Conservation (phyloP, 2,329 filamentous ascomycete genomes). For the Dryadomyces quercivorus region DNA sequence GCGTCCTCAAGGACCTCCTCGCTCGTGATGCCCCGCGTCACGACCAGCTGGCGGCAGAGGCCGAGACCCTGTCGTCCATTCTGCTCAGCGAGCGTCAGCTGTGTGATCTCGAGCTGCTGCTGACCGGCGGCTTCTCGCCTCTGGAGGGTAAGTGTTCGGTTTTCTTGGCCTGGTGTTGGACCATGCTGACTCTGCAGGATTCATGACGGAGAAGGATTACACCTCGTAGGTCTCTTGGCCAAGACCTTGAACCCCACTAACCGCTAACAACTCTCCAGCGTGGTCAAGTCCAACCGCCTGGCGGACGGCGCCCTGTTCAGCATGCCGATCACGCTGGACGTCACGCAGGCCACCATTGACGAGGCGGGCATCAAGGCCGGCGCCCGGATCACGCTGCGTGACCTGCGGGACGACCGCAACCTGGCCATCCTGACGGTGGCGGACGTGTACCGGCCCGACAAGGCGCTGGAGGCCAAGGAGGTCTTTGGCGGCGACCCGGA, state of each 20-base stretch:
- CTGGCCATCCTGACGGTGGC: slow-evolving; percentile 91
- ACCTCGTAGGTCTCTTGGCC: slow-evolving; percentile 76
- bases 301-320: slow-evolving; percentile 82
- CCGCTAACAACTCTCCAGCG: slow-evolving; percentile 41
- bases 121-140: slow-evolving; percentile 95
- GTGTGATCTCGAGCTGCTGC: slow-evolving; percentile 92
- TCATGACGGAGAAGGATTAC: slow-evolving; percentile 97
- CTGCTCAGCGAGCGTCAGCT: slow-evolving; percentile 86
- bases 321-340: slow-evolving; percentile 93
- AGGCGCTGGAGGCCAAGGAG: slow-evolving; percentile 77
- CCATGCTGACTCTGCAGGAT: slow-evolving; percentile 45
- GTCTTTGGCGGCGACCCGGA: slow-evolving; percentile 89
- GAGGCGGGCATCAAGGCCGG: slow-evolving; percentile 66
- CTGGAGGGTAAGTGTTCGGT: slow-evolving; percentile 65
- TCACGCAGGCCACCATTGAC: slow-evolving; percentile 63
- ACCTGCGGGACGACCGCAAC: slow-evolving; percentile 93
- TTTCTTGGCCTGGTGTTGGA: not conserved
- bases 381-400: slow-evolving; percentile 74
- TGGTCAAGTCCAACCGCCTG: slow-evolving; percentile 80
- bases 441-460: slow-evolving; percentile 90
- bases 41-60: slow-evolving; percentile 66
- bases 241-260: too few relatives aligned
- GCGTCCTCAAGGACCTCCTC: slow-evolving; percentile 94
- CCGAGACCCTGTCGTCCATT: slow-evolving; percentile 75
- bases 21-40: slow-evolving; percentile 82